phyloP scores from a whole-genome alignment of 306 rosid species.

The Ormosia emarginata region DNA sequence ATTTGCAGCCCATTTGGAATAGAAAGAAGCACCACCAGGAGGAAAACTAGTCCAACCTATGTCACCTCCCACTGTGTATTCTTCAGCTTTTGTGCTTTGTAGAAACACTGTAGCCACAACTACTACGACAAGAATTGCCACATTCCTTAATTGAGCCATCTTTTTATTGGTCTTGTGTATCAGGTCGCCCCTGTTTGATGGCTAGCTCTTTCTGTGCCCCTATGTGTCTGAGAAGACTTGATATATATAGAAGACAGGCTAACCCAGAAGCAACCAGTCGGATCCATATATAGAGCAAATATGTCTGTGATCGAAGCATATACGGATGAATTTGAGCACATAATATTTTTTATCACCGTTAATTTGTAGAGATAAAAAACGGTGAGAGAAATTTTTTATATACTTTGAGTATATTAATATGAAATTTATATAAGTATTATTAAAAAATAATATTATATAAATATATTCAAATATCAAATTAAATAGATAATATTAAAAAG shows the following conservation, averaged over 20 bases:
- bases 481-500: too few species aligned
- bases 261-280: too few species aligned
- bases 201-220: not conserved
- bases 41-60: slow-evolving; percentile 47
- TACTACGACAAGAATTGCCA: not conserved
- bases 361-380: too few species aligned
- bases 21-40: slow-evolving; percentile 27
- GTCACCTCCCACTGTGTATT: slow-evolving; percentile 31
- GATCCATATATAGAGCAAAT: too few species aligned
- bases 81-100: slow-evolving; percentile 18
- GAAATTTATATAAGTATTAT: too few species aligned
- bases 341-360: too few species aligned
- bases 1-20: slow-evolving; percentile 38
- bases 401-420: too few species aligned
- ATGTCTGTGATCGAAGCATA: too few species aligned
- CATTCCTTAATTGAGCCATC: slow-evolving; percentile 25
- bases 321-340: too few species aligned
- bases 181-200: not conserved
- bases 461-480: too few species aligned
- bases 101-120: not conserved
- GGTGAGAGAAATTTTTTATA: too few species aligned
- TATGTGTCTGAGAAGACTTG: slow-evolving; percentile 1
- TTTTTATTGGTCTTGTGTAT: not conserved
- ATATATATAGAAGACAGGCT: slow-evolving; percentile 1
- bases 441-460: too few species aligned